Base-by-base conservation (phyloP, 257 asterid species). In the Primulina eburnea region DNA sequence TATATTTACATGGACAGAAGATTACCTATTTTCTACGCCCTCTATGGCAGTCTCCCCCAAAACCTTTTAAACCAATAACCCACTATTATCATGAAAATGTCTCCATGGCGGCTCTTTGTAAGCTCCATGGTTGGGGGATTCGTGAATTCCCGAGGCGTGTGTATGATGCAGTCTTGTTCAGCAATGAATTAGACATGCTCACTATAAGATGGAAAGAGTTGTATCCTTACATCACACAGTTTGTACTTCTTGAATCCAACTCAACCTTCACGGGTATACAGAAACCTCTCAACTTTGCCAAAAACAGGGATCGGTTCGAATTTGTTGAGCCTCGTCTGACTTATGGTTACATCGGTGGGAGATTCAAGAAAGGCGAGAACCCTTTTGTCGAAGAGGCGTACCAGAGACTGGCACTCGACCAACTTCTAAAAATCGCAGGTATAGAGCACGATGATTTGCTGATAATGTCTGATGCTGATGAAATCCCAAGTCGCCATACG, bases 401-500 rank as follows among this genome's bases (percentile, higher is more conserved):
- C 63, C 90, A 88, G 79, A 76, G 95, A 53, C 68, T 86, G 0
- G 95, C 87, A 0, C 87, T 88, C 0, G 92, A 88, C 21, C 86
- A 79, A 68, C 92, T 88, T 33, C 73, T 88, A 2, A 75, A 71
- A 47, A 57, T 73, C 8, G 92, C 92, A 0, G 95, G 95, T 0
- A 84, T 88, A 6, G 87, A 86, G 60, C 92, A 88, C 0, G 95
- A 84, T 43, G 95, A 88, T 71, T 75, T 88, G 63, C 69, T 88
- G 67, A 78, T 88, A 43, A 88, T 88, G 95, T 88, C 95, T 1
- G 95, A 88, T 73, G 92, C 81, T 50, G 95, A 88, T 58, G 95
- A 88, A 80, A 88, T 88, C 34, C 95, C 30, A 0, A 86, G 92
- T 59, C 73, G 86, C 67, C 92, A 86, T 52, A 86, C 92, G 0